phyloP scores from a whole-genome alignment of 306 rosid species.

The Medicago arabica region DNA sequence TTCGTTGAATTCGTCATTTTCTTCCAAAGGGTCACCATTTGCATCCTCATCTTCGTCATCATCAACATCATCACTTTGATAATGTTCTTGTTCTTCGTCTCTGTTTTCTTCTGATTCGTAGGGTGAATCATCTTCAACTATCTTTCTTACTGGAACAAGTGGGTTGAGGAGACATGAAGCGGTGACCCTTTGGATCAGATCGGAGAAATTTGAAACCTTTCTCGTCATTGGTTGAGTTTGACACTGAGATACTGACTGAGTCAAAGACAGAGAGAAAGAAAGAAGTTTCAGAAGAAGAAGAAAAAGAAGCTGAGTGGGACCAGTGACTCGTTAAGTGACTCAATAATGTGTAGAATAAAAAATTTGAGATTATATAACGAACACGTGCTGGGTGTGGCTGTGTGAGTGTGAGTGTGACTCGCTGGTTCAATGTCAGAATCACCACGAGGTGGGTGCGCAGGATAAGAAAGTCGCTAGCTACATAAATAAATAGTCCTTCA shows the following conservation, averaged over 20 bases:
- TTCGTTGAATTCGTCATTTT: conserved; percentile 33
- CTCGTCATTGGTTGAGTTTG: conserved; percentile 60
- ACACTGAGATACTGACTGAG: conserved; percentile 4
- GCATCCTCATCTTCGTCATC: conserved; percentile 18
- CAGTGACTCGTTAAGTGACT: conserved; percentile 44
- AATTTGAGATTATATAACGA: background rate
- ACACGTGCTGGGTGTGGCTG: conserved; percentile 37
- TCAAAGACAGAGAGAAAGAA: conserved; percentile 14
- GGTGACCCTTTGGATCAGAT: conserved; percentile 91
- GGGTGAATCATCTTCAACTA: conserved; percentile 36
- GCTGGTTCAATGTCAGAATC: conserved; percentile 42
- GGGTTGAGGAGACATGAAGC: conserved; percentile 95
- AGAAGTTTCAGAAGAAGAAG: conserved; percentile 36
- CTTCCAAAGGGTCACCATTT: conserved; percentile 33
- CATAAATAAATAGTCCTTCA: no score
- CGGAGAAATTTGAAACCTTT: conserved; percentile 85
- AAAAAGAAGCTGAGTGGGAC: conserved; percentile 5
- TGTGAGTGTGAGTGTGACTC: background rate
- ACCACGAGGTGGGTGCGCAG: conserved; percentile 42
- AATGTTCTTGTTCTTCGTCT: conserved; percentile 13
- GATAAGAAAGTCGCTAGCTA: conserved; percentile 19
- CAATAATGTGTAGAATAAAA: background rate
- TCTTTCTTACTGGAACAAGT: conserved; percentile 51
- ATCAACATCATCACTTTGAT: conserved; percentile 21
- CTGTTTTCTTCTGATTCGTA: conserved; percentile 57